Conservation (phyloP, 495 filamentous ascomycete species). For the Talaromyces trachyspermus region DNA sequence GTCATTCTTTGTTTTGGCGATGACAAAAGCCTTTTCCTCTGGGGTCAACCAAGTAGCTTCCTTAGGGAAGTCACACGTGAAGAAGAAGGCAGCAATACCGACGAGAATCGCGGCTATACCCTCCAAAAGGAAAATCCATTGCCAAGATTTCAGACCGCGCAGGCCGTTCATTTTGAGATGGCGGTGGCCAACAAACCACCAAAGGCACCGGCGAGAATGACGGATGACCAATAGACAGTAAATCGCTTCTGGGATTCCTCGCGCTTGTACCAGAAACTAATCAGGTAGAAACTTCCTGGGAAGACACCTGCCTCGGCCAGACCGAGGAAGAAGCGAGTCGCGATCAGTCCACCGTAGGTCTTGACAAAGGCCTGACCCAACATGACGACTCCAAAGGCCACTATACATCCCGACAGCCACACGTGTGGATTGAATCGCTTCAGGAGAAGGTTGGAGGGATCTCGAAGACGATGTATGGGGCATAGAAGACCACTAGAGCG, state of each 20-base stretch:
- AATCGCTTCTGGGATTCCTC: constrained; percentile 69
- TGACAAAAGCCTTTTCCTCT: constrained; percentile 49
- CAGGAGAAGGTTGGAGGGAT: constrained; percentile 64
- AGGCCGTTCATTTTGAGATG: constrained; percentile 66
- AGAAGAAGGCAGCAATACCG: constrained; percentile 53
- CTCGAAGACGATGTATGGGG: constrained; percentile 69
- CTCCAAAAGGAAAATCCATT: constrained; percentile 60
- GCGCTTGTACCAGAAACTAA: constrained; percentile 65
- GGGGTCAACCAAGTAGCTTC: constrained; percentile 54
- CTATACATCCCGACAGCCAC: constrained; percentile 66
- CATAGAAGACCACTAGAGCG: constrained; percentile 61
- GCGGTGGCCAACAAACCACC: constrained; percentile 70
- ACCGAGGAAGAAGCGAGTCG: constrained; percentile 48
- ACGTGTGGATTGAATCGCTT: constrained; percentile 67
- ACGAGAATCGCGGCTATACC: constrained; percentile 61
- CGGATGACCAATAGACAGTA: constrained; percentile 70
- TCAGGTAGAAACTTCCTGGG: constrained; percentile 59
- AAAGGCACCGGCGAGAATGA: constrained; percentile 60
- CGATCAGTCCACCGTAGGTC: constrained; percentile 48
- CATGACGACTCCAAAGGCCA: constrained; percentile 47
- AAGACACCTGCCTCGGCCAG: constrained; percentile 49
- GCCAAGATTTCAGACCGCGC: constrained; percentile 48
- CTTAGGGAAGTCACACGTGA: constrained; percentile 58
- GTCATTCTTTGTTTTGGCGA: constrained; percentile 10
- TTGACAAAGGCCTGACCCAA: constrained; percentile 67